Base-by-base conservation (phyloP, 371 early-diverging fungal genomes). In the Circinella umbellata region DNA sequence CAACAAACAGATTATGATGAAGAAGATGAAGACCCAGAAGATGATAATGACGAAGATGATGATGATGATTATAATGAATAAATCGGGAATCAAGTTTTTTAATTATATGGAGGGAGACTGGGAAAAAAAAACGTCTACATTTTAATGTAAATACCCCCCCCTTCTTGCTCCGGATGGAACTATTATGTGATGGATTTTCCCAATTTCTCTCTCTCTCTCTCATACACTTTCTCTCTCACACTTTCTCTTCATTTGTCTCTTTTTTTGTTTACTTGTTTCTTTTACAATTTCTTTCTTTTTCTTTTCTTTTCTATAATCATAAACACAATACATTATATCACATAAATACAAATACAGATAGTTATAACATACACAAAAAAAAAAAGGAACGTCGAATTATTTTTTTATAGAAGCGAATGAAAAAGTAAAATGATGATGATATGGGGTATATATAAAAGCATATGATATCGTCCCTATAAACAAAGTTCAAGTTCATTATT, bases 61-160 rank as follows among this genome's bases (percentile, higher is more conserved):
- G 65, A 64, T 35, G 65, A 64, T 37, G 65, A 64, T 14, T 64
- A 64, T 35, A 64, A 64, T 38, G 65, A 64, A 38, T 64, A 35
- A 49, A 35, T 11, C n/a, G 6, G 17, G 15, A 9, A 47, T n/a
- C 47, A 47, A 9, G 15, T 15, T 11, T 15, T 11, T 47, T 9
- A 47, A 47, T 11, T 17, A 15, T 17, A 51, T 17, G 15, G 15
- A 13, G 51, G 7, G n/a, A 15, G n/a, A n/a, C 8, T 8, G 15
- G 15, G 17, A 49, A 49, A 49, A 51, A 51, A 51, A 51, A n/a
- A 8, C 42, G 1, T 42, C 42, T 42, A 42, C 42, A 42, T 11
- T 42, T 42, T 42, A 3, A 42, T 42, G 42, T 42, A 42, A 42
- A 42, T 42, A 42, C 42, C 27, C 27, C 27, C 27, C 27, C 27